Evolutionary conservation across 768 basidiomycete species (phyloP), one percentile per base, ranked within the genome.

Genomic region (Leccinum longicurvipes): DNA sequence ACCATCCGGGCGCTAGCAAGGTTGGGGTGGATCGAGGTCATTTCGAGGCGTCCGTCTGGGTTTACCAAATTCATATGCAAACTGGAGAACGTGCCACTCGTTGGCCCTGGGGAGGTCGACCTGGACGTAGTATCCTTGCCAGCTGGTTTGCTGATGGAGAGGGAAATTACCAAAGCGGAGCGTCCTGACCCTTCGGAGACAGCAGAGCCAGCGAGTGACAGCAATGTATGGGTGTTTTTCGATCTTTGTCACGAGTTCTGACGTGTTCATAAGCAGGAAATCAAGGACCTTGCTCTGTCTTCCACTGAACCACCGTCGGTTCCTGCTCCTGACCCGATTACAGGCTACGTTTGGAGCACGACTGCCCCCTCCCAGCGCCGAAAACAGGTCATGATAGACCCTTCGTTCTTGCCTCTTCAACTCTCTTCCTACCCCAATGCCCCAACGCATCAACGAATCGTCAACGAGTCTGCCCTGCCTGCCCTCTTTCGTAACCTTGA

Each of bases 11-110:
- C 86, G 1, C 77, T 95, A 32, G 75, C 80, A 1, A 79, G 84
- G 55, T 75, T 83, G 7, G 94, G 94, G 2, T 98, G 96, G 96
- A 81, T 94, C 21, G 91, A 94, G 65, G 84, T 98, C 14, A 73
- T 86, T 45, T 86, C 89, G 0, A 81, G 93, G 5, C 79, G 97
- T 15, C 88, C 97, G 0, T 98, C 95, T 1, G 97, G 97, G 3
- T 85, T 86, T 60, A 90, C 92, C 1, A 83, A 84, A 60, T 85
- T 98, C 61, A 72, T 96, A 14, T 91, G 91, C 66, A 82, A 89
- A 60, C 67, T 93, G 36, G 94, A 98, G 71, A 98, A 98, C 66
- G 85, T 91, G 0, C 93, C 93, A 0, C 78, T 92, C 72, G 85
- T 93, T 14, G 83, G 87, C 0, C 80, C 88, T 5, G 94, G 92